Conservation (phyloP, 208 protist genomes). For the Leishmania lainsoni region DNA sequence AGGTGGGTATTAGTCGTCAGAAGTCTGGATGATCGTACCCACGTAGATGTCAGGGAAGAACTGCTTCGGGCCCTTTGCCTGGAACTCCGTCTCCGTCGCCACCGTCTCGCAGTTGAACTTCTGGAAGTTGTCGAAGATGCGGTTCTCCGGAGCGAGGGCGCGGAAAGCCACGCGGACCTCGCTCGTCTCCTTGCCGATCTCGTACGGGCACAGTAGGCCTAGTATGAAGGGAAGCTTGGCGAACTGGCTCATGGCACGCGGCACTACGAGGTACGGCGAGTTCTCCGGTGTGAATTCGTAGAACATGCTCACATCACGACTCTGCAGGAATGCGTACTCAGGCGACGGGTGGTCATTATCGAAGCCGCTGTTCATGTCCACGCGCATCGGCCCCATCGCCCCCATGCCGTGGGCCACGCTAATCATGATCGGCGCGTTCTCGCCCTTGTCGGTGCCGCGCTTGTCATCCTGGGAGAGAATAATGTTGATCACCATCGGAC, state of each 20-base stretch:
- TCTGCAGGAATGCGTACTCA: conserved; percentile 77
- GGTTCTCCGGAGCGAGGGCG: conserved; percentile 57
- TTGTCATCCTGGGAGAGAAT: conserved; percentile 79
- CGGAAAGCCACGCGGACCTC: conserved; percentile 64
- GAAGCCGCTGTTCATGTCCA: conserved; percentile 78
- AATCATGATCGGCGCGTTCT: conserved; percentile 80
- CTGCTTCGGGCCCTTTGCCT: conserved; percentile 59
- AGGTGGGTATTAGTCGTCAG: conserved; percentile 36
- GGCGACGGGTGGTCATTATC: conserved; percentile 75
- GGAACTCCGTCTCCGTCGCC: conserved; percentile 73
- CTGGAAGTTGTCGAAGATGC: conserved; percentile 77
- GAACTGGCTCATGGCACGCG: conserved; percentile 60
- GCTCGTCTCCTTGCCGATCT: conserved; percentile 61
- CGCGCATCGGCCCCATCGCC: conserved; percentile 43
- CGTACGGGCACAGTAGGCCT: conserved; percentile 52
- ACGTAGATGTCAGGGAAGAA: conserved; percentile 88
- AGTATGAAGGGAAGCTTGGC: conserved; percentile 63
- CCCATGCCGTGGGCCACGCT: conserved; percentile 71
- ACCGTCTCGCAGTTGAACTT: conserved; percentile 64
- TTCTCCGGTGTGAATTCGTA: conserved; percentile 74
- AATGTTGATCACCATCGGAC: conserved; percentile 53
- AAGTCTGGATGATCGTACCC: conserved; percentile 71
- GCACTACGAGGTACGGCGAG: conserved; percentile 83
- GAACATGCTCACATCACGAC: conserved; percentile 77
- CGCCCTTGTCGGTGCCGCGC: conserved; percentile 64